Base-by-base conservation (phyloP, 305 asterid genomes). In the Fraxinus greggii region DNA sequence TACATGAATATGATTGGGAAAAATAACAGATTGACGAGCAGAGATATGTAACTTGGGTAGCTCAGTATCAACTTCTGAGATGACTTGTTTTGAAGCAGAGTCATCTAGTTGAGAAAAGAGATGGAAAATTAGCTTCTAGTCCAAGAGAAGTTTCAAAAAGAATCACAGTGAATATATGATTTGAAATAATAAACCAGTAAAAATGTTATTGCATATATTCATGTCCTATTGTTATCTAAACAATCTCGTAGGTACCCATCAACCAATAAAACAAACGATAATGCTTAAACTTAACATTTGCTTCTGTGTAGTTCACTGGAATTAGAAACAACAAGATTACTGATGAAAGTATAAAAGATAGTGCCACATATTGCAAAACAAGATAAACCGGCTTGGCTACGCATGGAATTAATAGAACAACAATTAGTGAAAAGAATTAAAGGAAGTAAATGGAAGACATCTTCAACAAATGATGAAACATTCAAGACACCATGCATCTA, bases 1-100 rank as follows among this genome's bases (percentile, higher is more conserved):
- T 82, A 92, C 91, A 75, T 86, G 92, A 83, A 92, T 86, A 90
- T 91, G 89, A 85, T 88, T 84, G 1, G 92, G 95, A 77, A 91
- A 90, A 75, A 91, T 87, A 83, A 91, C 97, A 74, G 91, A 84
- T 78, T 78, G 86, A 35, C 6, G 78, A 61, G 82, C 35, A 51
- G 91, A 82, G 61, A 76, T 63, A 10, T 80, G 79, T 45, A 83
- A 79, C 63, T 87, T 82, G 85, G 82, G 86, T 38, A 81, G 78
- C 89, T 88, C 85, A 83, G 23, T 67, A 80, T 88, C 88, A 76
- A 83, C 86, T 82, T 88, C 88, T 48, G 86, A 83, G 63, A 82
- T 78, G 48, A 78, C 75, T 79, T 82, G 76, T 63, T 86, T 84
- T 75, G 83, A 32, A 7, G 75, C 72, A 85, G 84, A 81, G 72